Base-by-base conservation (phyloP, 169 alveolate species). In the Toxoplasma gondii region DNA sequence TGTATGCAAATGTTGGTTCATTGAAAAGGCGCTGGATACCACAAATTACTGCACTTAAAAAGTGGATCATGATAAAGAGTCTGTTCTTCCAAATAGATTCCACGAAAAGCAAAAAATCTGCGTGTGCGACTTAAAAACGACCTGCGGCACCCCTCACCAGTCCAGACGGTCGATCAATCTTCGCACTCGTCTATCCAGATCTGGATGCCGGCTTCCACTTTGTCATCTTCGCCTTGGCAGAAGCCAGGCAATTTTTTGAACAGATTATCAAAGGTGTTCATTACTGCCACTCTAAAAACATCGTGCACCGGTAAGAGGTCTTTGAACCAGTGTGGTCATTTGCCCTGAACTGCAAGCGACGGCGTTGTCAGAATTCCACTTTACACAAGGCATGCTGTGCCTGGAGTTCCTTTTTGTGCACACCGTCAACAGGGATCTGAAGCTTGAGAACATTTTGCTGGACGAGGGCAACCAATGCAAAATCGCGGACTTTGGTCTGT, bases 401-500 rank as follows among this genome's bases (percentile, higher is more conserved):
- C 24, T 64, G 74, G n/a, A 4, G 29, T 64, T 27, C 24, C 22
- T 16, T 16, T 19, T 19, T 64, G 31, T 19, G n/a, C 74, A 31
- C 7, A 64, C 58, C 58, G n/a, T 44, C 49, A 58, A 27, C 93
- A 93, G 98, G 93, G 99, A 98, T 96, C 97, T 98, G 36, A 98
- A 98, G 91, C 98, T 98, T 36, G 98, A 98, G 94, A 98, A 98
- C 93, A 97, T 98, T 44, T 94, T 98, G 38, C 86, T 98, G 78
- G 98, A 98, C 93, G 97, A 96, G 53, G 95, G 97, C 69, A 95
- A 93, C 83, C 95, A 96, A 31, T 96, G 97, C 70, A 97, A 97
- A 93, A 96, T 98, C 78, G 97, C 98, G 38, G 99, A 98, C 92
- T 98, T 98, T 92, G 99, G 99, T 19, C 95, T 93, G 24, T 86